Percentiles rank a stretch among this genome's conserved stretches.
phyloP scores from a whole-genome alignment of 306 rosid species.

The Cucumis melo region DNA sequence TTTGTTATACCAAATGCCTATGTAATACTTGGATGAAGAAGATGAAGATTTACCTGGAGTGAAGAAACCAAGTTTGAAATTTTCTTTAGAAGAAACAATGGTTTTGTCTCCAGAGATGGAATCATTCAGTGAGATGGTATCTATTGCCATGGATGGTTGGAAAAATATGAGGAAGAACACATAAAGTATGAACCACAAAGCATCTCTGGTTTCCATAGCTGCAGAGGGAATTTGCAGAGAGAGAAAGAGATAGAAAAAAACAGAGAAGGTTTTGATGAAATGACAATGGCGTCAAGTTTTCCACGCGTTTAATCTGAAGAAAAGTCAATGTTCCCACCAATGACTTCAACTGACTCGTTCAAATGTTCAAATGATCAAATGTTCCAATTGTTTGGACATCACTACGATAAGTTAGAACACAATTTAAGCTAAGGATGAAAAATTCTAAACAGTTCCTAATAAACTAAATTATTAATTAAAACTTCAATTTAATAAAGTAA shows the following conservation, averaged over 20 bases:
- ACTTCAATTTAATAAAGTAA: background rate
- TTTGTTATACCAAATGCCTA: conserved; percentile 25
- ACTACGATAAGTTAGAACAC: too few relatives aligned
- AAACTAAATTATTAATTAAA: too few relatives aligned
- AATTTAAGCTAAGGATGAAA: too few relatives aligned
- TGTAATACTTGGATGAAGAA: conserved; percentile 11
- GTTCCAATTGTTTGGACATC: background rate
- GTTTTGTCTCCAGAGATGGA: conserved; percentile 19
- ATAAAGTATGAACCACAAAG: background rate
- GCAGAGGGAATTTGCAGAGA: background rate
- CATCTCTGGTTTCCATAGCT: conserved; percentile 14
- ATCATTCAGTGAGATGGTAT: conserved; percentile 15
- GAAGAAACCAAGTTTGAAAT: conserved; percentile 27
- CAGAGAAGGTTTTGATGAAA: background rate
- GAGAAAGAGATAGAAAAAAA: background rate
- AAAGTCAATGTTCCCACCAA: background rate
- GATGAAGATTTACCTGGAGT: conserved; percentile 18
- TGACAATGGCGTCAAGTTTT: conserved; percentile 1
- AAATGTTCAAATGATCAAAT: background rate
- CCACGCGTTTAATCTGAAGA: background rate
- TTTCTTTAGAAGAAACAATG: conserved; percentile 11
- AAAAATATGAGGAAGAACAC: background rate
- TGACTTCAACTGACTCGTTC: background rate
- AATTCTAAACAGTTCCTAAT: too few relatives aligned
- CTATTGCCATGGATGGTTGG: conserved; percentile 14